phyloP scores from a whole-genome alignment of 1,284 basidiomycete genomes.

The Inonotus obliquus region DNA sequence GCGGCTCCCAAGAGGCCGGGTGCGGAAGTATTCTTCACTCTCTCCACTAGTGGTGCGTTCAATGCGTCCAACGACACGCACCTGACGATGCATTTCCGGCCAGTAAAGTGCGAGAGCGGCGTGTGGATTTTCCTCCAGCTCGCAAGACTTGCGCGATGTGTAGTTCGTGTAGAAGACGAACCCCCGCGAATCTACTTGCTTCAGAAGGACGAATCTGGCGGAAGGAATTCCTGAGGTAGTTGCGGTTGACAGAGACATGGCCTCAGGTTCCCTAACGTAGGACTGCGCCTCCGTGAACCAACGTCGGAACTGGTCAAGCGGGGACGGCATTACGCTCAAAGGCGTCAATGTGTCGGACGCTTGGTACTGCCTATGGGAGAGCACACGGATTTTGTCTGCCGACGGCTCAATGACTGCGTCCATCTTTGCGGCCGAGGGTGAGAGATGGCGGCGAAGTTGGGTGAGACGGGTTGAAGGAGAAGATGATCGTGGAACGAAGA shows the following conservation, averaged over 20 bases:
- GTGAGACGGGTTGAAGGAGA: not conserved
- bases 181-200: constrained; percentile 79
- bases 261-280: constrained; percentile 78
- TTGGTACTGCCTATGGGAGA: constrained; percentile 73
- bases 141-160: constrained; percentile 83
- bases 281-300: constrained; percentile 76
- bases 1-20: constrained; percentile 78
- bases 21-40: constrained; percentile 81
- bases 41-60: constrained; percentile 72
- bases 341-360: constrained; percentile 59
- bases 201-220: constrained; percentile 87
- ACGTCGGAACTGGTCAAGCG: constrained; percentile 75
- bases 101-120: constrained; percentile 90
- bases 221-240: constrained; percentile 73
- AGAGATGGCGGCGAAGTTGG: not conserved
- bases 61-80: constrained; percentile 82
- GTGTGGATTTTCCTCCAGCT: constrained; percentile 72
- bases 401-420: constrained; percentile 20
- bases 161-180: constrained; percentile 99
- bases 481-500: constrained; percentile 4
- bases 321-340: constrained; percentile 52
- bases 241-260: constrained; percentile 83
- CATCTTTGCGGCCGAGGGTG: constrained; percentile 11
- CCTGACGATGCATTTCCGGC: constrained; percentile 78
- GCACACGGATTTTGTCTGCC: constrained; percentile 47